phyloP scores from a whole-genome alignment of 192 early-diverging fungal species.

The Coemansia sp. region DNA sequence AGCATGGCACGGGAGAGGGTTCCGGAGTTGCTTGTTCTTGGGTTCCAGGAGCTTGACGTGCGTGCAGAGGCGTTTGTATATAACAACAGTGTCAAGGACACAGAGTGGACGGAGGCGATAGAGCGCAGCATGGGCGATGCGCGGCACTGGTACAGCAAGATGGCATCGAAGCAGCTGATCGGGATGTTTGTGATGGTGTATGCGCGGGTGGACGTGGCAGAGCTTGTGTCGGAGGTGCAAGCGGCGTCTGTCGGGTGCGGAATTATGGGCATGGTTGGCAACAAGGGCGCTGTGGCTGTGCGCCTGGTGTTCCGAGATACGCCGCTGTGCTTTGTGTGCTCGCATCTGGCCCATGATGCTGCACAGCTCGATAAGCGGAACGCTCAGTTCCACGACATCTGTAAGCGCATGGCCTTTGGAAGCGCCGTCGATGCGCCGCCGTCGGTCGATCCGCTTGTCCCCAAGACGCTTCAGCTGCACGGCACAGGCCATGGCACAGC shows the following conservation, averaged over 20 bases:
- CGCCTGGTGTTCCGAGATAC: slow-evolving; percentile 76
- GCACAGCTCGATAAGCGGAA: slow-evolving; percentile 79
- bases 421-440: slow-evolving; percentile 14
- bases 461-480: background rate
- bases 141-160: slow-evolving; percentile 61
- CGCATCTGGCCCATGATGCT: slow-evolving; percentile 87
- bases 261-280: slow-evolving; percentile 83
- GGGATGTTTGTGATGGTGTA: slow-evolving; percentile 88
- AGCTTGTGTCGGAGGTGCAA: slow-evolving; percentile 63
- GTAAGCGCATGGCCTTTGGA: slow-evolving; percentile 66
- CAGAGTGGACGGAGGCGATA: slow-evolving; percentile 77
- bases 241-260: slow-evolving; percentile 78
- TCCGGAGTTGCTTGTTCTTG: slow-evolving; percentile 50
- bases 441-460: slow-evolving; percentile 32
- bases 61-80: slow-evolving; percentile 83
- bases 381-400: slow-evolving; percentile 85
- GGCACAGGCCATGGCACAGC: background rate
- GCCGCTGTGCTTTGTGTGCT: slow-evolving; percentile 83
- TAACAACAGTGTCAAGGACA: slow-evolving; percentile 75
- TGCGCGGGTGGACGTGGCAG: slow-evolving; percentile 55
- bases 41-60: slow-evolving; percentile 92
- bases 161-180: slow-evolving; percentile 80
- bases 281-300: slow-evolving; percentile 91
- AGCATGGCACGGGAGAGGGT: background rate
- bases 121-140: slow-evolving; percentile 61